These are phyloP conservation scores for Aspergillus ruber DNA, from an alignment of 2,329 filamentous ascomycete genomes.

Conservation along the genomic window DNA sequence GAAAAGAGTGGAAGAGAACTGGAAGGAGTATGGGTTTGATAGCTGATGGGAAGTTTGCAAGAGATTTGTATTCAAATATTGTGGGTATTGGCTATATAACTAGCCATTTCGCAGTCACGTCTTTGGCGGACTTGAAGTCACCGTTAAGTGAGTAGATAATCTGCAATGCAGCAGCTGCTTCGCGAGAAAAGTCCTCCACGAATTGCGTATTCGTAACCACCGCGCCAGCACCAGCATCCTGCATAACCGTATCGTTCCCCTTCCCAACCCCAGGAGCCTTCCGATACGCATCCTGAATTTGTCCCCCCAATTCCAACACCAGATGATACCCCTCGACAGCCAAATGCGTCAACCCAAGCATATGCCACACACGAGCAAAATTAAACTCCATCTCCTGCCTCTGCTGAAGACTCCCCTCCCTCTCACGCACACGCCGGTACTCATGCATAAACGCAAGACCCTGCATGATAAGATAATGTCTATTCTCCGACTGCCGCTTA, in stretches of 20 bases:
- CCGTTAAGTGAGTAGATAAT: slow-evolving; percentile 60
- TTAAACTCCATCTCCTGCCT: slow-evolving; percentile 78
- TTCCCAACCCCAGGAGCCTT: slow-evolving; percentile 30
- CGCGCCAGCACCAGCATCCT: slow-evolving; percentile 1
- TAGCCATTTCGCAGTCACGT: slow-evolving; percentile 56
- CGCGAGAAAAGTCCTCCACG: slow-evolving; percentile 56
- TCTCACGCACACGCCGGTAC: slow-evolving; percentile 60
- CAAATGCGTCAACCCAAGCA: slow-evolving; percentile 65
- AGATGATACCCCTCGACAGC: slow-evolving; percentile 66
- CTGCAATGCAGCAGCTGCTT: slow-evolving; percentile 70
- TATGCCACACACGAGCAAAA: slow-evolving; percentile 67
- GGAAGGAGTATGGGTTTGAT: slow-evolving; percentile 6
- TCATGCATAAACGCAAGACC: slow-evolving; percentile 72
- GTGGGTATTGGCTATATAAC: slow-evolving; percentile 35
- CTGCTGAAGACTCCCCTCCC: slow-evolving; percentile 32
- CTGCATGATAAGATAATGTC: slow-evolving; percentile 80
- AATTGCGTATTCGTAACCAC: slow-evolving; percentile 11
- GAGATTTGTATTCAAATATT: neutral
- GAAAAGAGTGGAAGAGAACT: slow-evolving; percentile 5
- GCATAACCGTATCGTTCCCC: slow-evolving; percentile 30
- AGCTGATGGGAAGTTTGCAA: neutral
- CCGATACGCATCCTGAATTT: slow-evolving; percentile 34
- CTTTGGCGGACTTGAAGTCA: slow-evolving; percentile 54
- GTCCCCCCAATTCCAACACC: slow-evolving; percentile 46
- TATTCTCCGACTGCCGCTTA: slow-evolving; percentile 82